Percentiles rank a stretch among this genome's conserved stretches.
phyloP scores from a whole-genome alignment of 805 yeast genomes.

The Candida takata region DNA sequence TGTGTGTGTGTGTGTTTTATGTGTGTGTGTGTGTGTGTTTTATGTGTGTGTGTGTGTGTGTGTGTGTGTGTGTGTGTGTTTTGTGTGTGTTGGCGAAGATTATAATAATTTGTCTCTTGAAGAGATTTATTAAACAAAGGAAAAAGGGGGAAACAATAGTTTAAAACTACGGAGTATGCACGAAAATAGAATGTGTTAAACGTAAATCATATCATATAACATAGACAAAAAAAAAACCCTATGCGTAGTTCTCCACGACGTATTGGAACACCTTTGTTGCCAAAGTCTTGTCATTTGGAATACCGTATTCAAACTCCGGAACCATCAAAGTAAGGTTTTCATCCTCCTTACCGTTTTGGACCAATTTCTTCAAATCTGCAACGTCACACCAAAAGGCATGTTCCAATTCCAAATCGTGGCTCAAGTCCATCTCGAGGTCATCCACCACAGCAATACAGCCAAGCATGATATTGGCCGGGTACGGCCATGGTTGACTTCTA shows the following conservation, averaged over 20 bases:
- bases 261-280: conserved; percentile 20
- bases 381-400: conserved; percentile 83
- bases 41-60: no score
- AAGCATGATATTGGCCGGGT: conserved; percentile 86
- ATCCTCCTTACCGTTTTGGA: conserved; percentile 26
- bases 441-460: conserved; percentile 78
- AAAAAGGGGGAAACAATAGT: no score
- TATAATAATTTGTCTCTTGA: no score
- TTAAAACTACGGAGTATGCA: not conserved
- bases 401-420: conserved; percentile 75
- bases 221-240: not conserved
- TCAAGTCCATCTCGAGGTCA: conserved; percentile 62
- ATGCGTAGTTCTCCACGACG: conserved; percentile 15
- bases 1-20: no score
- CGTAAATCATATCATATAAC: not conserved
- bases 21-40: no score
- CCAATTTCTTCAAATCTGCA: conserved; percentile 35
- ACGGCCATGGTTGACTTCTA: conserved; percentile 97
- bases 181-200: not conserved
- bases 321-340: conserved; percentile 13
- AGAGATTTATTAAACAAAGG: no score
- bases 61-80: no score
- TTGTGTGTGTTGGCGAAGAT: no score
- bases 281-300: conserved; percentile 23
- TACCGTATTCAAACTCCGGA: conserved; percentile 13